Evolutionary conservation across 2,329 filamentous ascomycete genomes (phyloP).

Genomic region (Arthrinium phaeospermum): DNA sequence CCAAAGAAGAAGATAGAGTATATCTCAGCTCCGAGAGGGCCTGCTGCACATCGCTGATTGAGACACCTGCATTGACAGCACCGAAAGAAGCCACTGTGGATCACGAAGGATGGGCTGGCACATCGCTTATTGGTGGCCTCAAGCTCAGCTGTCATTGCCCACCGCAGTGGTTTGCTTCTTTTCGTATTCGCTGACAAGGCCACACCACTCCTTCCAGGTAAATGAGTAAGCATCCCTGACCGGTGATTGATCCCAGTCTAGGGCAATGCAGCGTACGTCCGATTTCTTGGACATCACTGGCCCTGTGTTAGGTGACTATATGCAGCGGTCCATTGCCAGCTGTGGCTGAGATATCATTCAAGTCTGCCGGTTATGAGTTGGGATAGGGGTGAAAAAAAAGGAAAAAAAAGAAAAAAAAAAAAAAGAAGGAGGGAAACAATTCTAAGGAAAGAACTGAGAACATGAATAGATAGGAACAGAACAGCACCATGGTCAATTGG

Average conservation of each 20-base stretch:
- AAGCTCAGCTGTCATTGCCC: background rate
- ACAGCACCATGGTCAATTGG: background rate
- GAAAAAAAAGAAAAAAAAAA: no score
- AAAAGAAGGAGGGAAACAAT: background rate
- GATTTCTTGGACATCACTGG: no score
- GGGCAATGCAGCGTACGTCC: no score
- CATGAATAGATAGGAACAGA: background rate
- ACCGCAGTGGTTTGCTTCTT: background rate
- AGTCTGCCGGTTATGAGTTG: no score
- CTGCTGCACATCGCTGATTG: background rate
- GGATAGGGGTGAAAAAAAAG: no score
- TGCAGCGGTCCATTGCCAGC: no score
- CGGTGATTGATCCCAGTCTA: background rate
- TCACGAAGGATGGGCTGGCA: background rate
- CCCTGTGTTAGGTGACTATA: no score
- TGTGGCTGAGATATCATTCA: background rate
- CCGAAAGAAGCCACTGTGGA: background rate
- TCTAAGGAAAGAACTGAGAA: background rate
- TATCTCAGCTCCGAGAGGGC: background rate
- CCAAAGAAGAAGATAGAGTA: background rate
- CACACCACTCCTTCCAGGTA: background rate
- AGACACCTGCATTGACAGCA: background rate
- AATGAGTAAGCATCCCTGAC: background rate
- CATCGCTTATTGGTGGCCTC: background rate
- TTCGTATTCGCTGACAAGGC: background rate